Evolutionary conservation across 2,329 filamentous ascomycete genomes (phyloP).

Genomic region (Lasiodiplodia sp.): DNA sequence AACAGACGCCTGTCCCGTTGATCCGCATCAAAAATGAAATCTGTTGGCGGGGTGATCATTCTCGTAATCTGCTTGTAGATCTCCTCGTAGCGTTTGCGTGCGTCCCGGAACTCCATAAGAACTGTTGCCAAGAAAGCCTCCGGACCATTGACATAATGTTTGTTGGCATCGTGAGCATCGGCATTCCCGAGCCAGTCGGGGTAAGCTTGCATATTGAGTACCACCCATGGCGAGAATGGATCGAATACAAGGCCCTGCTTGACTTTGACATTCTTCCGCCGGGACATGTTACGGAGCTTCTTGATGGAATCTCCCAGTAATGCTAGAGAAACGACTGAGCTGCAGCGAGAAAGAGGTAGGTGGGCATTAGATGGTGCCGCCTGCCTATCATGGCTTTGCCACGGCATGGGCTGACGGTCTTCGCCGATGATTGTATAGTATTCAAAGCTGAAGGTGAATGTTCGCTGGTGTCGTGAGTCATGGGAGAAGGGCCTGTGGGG

Average conservation of each 20-base stretch:
- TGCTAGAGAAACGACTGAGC: conserved; percentile 65
- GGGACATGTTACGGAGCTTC: conserved; percentile 57
- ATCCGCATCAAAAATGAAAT: conserved; percentile 66
- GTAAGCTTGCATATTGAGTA: conserved; percentile 65
- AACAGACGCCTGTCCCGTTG: conserved; percentile 66
- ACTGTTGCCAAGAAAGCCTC: conserved; percentile 68
- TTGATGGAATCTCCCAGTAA: conserved; percentile 61
- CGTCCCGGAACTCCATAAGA: conserved; percentile 67
- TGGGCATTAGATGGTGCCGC: conserved; percentile 51
- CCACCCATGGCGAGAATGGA: conserved; percentile 67
- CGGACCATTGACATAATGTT: conserved; percentile 66
- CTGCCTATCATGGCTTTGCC: conserved; percentile 63
- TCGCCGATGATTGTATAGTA: conserved; percentile 69
- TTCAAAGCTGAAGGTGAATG: conserved; percentile 70
- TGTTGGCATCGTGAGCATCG: conserved; percentile 62
- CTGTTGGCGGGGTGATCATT: conserved; percentile 65
- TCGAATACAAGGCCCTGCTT: conserved; percentile 63
- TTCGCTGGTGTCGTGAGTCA: conserved; percentile 58
- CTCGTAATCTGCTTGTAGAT: conserved; percentile 65
- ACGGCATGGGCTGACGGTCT: conserved; percentile 63
- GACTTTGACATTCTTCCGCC: conserved; percentile 51
- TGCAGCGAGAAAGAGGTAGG: conserved; percentile 66
- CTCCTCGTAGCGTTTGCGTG: conserved; percentile 63
- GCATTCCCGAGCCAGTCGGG: conserved; percentile 66
- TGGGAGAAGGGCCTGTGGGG: conserved; percentile 56